phyloP scores from a whole-genome alignment of 352 stramenopile genomes.

The Globisporangium apiculatum region DNA sequence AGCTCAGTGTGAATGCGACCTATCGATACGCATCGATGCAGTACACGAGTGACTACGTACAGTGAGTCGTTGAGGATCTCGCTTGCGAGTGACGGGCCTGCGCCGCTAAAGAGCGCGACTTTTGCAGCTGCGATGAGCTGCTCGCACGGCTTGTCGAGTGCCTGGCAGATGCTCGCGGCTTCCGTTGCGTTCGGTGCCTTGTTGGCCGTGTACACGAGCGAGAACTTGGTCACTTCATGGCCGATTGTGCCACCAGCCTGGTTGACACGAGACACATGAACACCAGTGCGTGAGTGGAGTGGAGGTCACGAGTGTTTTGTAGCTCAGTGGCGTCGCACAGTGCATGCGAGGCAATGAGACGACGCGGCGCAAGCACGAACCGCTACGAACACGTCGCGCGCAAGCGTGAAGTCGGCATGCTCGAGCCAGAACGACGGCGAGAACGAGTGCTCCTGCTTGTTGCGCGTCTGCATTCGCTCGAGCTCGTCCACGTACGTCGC shows the following conservation, averaged over 20 bases:
- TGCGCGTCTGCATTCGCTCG: slow-evolving; percentile 48
- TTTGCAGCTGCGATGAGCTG: slow-evolving; percentile 70
- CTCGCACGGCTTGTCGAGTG: slow-evolving; percentile 70
- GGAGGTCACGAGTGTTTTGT: too few relatives aligned
- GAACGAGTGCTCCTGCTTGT: slow-evolving; percentile 48
- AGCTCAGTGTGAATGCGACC: background rate
- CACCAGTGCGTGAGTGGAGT: too few relatives aligned
- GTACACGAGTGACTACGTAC: slow-evolving; percentile 21
- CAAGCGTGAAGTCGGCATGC: slow-evolving; percentile 68
- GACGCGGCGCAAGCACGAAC: slow-evolving; percentile 18
- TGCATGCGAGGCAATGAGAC: background rate
- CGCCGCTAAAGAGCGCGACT: slow-evolving; percentile 72
- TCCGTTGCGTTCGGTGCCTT: slow-evolving; percentile 66
- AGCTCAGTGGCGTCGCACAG: too few relatives aligned
- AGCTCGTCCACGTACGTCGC: slow-evolving; percentile 47
- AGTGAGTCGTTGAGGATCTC: slow-evolving; percentile 65
- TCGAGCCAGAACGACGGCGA: slow-evolving; percentile 75
- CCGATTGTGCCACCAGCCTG: slow-evolving; percentile 63
- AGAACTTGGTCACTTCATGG: slow-evolving; percentile 85
- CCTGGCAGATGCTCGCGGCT: slow-evolving; percentile 68
- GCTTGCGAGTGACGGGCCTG: slow-evolving; percentile 62
- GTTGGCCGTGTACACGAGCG: slow-evolving; percentile 57
- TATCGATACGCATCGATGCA: background rate
- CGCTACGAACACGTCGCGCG: slow-evolving; percentile 72
- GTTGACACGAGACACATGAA: background rate